Evolutionary conservation across 768 basidiomycete species (phyloP), one percentile per base, ranked within the genome.

Genomic region (Dentipellis fragilis): DNA sequence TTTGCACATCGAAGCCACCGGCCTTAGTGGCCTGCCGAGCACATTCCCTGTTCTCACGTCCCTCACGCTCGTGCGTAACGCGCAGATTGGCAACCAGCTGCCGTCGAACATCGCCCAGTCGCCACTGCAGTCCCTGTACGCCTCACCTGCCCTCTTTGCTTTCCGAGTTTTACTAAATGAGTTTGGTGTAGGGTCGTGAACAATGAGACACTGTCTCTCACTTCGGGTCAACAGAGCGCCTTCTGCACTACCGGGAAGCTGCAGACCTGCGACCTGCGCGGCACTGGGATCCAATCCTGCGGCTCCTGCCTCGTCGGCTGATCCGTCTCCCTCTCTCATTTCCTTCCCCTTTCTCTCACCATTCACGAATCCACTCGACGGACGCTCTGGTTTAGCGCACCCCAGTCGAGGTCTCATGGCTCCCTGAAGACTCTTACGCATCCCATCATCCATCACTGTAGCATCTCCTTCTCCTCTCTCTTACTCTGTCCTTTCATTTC

Each of bases 1-100:
- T n/a, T 64, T 80, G 35, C 68, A 73, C 46, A 61, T 77, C 5
- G 68, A 76, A 62, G 66, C 72, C 3, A 78, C 76, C 6, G 67
- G 67, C 8, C 68, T 77, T 50, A 67, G 64, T 12, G 54, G 69
- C 17, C 57, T 77, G 19, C 69, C 71, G 3, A 63, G 69, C 54
- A 69, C 68, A 10, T 59, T 73, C n/a, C 64, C 62, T 17, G 66
- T 59, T 16, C 56, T 76, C 21, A 67, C 69, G 10, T 67, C 71
- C 38, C 59, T 77, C 12, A 66, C 67, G 14, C 65, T 78, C 22
- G 66, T 74, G 21, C 68, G 69, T 60, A 78, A 78, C 63, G 57
- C 65, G 12, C 61, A 72, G 42, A 69, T 79, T 67, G 71, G 72
- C 34, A 56, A 61, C 16, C 56, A 64, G 3, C 65, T 78, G 38